phyloP scores from a whole-genome alignment of 108 stramenopile genomes.

The Schizochytrium sp. region DNA sequence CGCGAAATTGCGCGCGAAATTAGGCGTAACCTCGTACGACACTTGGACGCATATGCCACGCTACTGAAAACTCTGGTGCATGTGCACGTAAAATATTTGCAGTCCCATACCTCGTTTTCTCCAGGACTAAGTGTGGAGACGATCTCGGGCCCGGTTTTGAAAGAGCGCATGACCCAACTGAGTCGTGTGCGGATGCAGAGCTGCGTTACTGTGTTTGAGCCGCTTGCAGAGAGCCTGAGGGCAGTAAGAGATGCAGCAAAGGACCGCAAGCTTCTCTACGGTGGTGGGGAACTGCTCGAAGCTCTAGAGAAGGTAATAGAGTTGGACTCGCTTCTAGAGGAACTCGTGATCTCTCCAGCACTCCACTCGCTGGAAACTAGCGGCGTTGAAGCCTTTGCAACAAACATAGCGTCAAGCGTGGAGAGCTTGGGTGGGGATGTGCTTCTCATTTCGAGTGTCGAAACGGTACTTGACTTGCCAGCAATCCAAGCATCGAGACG shows the following conservation, averaged over 20 bases:
- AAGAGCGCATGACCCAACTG: not conserved
- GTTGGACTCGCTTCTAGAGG: not conserved
- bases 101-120: not conserved
- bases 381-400: not conserved
- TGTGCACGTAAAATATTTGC: not conserved
- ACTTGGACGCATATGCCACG: not conserved
- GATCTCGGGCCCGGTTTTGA: not conserved
- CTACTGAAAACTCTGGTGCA: not conserved
- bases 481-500: not conserved
- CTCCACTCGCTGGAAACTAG: not conserved
- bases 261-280: not conserved
- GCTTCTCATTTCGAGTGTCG: not conserved
- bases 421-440: not conserved
- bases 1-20: conserved; percentile 46
- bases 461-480: not conserved
- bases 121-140: not conserved
- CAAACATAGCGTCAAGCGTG: not conserved
- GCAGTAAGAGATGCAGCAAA: not conserved
- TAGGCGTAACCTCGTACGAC: not conserved
- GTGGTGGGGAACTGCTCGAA: not conserved
- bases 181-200: conserved; percentile 12
- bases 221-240: not conserved
- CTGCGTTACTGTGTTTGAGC: not conserved
- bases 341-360: conserved; percentile 12
- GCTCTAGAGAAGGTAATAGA: not conserved